Conservation (phyloP, 305 asterid species). For the Solanum chacoense region DNA sequence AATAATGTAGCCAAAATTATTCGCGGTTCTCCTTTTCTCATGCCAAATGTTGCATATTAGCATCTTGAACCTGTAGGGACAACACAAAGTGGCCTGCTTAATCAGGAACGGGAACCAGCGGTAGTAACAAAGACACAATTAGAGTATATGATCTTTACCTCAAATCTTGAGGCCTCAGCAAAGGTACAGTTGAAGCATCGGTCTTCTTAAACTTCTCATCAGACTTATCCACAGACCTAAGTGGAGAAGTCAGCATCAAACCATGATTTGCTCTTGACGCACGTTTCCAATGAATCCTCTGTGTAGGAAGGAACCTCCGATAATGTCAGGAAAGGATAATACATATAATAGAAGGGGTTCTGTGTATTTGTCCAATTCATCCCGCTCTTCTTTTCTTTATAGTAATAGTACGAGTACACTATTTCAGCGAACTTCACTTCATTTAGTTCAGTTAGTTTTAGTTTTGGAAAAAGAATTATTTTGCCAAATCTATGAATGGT, state of each 20-base stretch:
- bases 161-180: conserved; percentile 82
- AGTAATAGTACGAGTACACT: not conserved
- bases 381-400: not conserved
- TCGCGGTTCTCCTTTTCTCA: conserved; percentile 34
- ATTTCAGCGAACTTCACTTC: not conserved
- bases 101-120: conserved; percentile 2
- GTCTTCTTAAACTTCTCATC: conserved; percentile 36
- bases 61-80: conserved; percentile 48
- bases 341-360: not conserved
- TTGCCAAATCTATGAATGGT: not conserved
- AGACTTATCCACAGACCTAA: conserved; percentile 46
- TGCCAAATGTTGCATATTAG: conserved; percentile 35
- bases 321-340: not conserved
- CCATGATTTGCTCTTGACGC: conserved; percentile 70
- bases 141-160: conserved; percentile 35
- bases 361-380: not conserved
- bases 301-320: not conserved
- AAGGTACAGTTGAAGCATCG: conserved; percentile 39
- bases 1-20: conserved; percentile 5
- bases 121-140: conserved; percentile 8
- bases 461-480: not conserved
- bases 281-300: conserved; percentile 92
- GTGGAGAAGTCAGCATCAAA: conserved; percentile 83
- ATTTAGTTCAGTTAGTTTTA: conserved; percentile 3
- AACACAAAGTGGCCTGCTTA: conserved; percentile 13